Evolutionary conservation across 2,329 filamentous ascomycete species (phyloP), one percentile per base, ranked within the genome.

Genomic region (Exutisphaerella laricina): DNA sequence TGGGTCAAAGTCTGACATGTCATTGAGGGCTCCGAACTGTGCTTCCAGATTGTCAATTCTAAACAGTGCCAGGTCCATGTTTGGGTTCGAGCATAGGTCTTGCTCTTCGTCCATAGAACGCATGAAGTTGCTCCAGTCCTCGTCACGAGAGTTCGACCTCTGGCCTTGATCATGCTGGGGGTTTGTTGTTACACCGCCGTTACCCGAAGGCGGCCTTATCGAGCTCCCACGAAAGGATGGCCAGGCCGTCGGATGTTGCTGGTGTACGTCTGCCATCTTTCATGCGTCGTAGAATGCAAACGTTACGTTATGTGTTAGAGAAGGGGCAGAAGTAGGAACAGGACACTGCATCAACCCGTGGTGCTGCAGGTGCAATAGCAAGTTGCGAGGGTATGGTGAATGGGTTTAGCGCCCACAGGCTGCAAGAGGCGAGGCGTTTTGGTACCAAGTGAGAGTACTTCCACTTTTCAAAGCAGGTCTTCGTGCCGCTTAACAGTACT

Each of bases 391-490:
- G 41, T 31, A 42, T 32, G 18, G 42, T 26, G 35, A 33, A 38
- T 40, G 41, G 43, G 20, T 20, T 48, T 45, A 53, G 47, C 46
- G 46, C 45, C 30, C 29, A 39, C 33, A 37, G 44, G 41, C 45
- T 14, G 33, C 33, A 44, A 41, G 39, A 44, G 54, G 44, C 43
- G 48, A 41, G 45, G 52, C 52, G 48, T 48, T 51, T 50, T 56
- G 29, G 54, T 47, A 56, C 54, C 39, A 44, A 44, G 39, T 33
- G 46, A 46, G 42, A 51, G 43, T 38, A 41, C 41, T 44, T 48
- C 45, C 47, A 39, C 46, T 43, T 49, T 39, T 36, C n/a, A n/a
- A 51, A 45, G 41, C 41, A 42, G 39, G 44, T 39, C 30, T 45
- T 32, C 39, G 50, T 49, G 45, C 46, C 37, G 43, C 43, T 48